phyloP scores from a whole-genome alignment of 1,139 yeast genomes.

The Candida sanyaensis region DNA sequence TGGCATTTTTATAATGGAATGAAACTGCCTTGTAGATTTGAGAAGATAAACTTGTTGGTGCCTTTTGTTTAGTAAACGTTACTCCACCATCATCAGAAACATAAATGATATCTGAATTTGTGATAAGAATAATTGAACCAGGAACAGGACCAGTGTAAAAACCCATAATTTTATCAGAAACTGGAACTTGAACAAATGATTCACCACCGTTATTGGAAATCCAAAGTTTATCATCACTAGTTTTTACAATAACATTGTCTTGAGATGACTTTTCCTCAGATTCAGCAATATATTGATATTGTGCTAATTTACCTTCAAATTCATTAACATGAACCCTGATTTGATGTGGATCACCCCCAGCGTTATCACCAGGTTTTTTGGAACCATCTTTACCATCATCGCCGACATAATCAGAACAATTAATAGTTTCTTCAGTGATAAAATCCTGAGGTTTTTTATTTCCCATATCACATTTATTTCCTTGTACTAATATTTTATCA shows the following conservation, averaged over 20 bases:
- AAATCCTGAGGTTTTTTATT: constrained; percentile 26
- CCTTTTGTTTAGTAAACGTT: constrained; percentile 41
- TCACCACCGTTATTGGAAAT: constrained; percentile 83
- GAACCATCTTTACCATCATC: constrained; percentile 11
- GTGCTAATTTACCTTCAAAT: constrained; percentile 48
- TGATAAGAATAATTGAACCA: constrained; percentile 64
- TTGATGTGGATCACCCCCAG: constrained; percentile 9
- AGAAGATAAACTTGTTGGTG: constrained; percentile 51
- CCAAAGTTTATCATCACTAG: constrained; percentile 51
- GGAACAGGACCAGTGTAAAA: constrained; percentile 62
- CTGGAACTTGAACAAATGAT: constrained; percentile 50
- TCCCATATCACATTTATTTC: constrained; percentile 48
- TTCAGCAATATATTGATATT: constrained; percentile 59
- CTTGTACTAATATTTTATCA: constrained; percentile 47
- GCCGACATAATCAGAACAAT: constrained; percentile 35
- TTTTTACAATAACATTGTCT: constrained; percentile 73
- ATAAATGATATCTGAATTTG: constrained; percentile 52
- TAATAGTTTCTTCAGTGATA: constrained; percentile 24
- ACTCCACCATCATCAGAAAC: constrained; percentile 71
- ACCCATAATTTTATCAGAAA: constrained; percentile 51
- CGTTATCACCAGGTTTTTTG: constrained; percentile 23
- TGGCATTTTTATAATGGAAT: constrained; percentile 57
- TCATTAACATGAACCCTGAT: constrained; percentile 16
- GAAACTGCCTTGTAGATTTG: constrained; percentile 42
- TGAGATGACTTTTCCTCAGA: constrained; percentile 41